Percentiles rank a stretch among this genome's conserved stretches.
These are phyloP conservation scores for Falciphora oryzae DNA, from an alignment of 2,329 filamentous ascomycete species.

Conservation along the genomic window DNA sequence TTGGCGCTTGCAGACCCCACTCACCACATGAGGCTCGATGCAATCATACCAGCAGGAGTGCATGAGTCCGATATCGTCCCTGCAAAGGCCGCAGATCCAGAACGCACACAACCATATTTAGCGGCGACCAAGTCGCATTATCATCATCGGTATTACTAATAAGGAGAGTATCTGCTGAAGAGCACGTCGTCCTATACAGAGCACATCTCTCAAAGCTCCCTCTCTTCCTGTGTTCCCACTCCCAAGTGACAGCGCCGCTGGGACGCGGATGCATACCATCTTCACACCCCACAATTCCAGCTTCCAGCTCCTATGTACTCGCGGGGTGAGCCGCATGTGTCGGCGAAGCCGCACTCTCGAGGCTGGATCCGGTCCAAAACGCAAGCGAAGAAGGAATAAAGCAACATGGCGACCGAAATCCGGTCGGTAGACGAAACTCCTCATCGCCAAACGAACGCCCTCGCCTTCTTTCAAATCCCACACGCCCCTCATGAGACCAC, in stretches of 20 bases:
- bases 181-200: background rate
- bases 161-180: background rate
- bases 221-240: background rate
- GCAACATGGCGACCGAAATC: background rate
- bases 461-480: background rate
- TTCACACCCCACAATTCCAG: background rate
- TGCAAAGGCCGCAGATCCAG: too few relatives aligned
- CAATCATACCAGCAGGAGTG: too few relatives aligned
- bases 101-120: background rate
- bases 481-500: background rate
- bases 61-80: too few relatives aligned
- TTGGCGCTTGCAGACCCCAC: background rate
- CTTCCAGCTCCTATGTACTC: background rate
- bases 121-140: background rate
- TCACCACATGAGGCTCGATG: too few relatives aligned
- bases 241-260: background rate
- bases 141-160: background rate
- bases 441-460: background rate
- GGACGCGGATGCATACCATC: background rate
- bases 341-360: background rate
- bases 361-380: background rate
- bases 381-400: background rate
- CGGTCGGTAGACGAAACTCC: background rate
- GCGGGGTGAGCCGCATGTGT: background rate
- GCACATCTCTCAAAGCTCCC: background rate